phyloP scores from a whole-genome alignment of 1,284 basidiomycete genomes.

The Vanrija humicola region DNA sequence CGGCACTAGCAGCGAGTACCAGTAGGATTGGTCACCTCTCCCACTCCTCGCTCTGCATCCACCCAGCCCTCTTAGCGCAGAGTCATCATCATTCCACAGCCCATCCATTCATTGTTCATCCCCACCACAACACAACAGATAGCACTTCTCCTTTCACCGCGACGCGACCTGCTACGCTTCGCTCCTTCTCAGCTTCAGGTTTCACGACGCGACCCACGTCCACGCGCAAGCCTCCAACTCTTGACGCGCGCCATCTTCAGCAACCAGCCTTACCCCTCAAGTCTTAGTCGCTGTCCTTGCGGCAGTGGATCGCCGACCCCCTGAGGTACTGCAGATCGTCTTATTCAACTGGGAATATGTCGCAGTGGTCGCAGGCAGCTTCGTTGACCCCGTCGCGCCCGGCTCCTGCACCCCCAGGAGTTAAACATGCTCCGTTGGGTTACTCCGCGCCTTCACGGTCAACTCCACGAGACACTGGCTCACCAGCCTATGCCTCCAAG shows the following conservation, averaged over 20 bases:
- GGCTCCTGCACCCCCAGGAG: constrained; percentile 34
- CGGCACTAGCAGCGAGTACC: not conserved
- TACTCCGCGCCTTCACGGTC: not conserved
- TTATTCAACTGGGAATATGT: constrained; percentile 16
- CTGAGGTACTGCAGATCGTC: not conserved
- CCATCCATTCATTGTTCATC: too few species aligned
- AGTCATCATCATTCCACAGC: not conserved
- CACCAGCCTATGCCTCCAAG: constrained; percentile 20
- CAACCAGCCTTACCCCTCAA: too few species aligned
- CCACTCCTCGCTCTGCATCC: not conserved
- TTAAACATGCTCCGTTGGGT: not conserved
- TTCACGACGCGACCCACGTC: too few species aligned
- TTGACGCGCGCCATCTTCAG: too few species aligned
- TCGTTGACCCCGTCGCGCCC: constrained; percentile 41
- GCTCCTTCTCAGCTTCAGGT: too few species aligned
- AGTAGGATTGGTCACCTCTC: not conserved
- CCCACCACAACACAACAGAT: too few species aligned
- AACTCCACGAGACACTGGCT: not conserved
- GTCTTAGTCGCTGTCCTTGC: too few species aligned
- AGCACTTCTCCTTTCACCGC: too few species aligned
- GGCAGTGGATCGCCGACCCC: too few species aligned
- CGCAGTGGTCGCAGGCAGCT: constrained; percentile 22
- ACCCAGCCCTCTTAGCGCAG: too few species aligned
- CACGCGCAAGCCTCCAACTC: too few species aligned
- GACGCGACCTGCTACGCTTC: too few species aligned